phyloP scores from a whole-genome alignment of 805 yeast species.

The Sungouiozyma intestinalis region DNA sequence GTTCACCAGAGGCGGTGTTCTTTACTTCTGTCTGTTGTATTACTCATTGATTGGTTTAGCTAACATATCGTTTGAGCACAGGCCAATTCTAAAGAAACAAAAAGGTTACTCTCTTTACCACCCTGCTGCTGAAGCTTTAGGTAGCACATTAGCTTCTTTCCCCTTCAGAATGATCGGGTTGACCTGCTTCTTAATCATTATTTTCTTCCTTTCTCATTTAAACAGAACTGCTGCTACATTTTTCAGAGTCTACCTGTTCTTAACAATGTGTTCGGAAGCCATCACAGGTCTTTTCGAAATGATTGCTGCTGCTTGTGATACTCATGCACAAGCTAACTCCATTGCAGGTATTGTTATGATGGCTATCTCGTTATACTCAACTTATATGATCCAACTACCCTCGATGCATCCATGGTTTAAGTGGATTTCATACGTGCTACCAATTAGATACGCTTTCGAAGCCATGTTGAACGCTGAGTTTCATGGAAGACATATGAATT shows the following conservation, averaged over 20 bases:
- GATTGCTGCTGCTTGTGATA: slow-evolving; percentile 40
- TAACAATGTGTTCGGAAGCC: slow-evolving; percentile 17
- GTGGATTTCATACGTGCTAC: slow-evolving; percentile 48
- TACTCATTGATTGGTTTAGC: slow-evolving; percentile 41
- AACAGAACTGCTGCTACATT: slow-evolving; percentile 43
- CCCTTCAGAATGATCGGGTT: slow-evolving; percentile 48
- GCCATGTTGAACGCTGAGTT: slow-evolving; percentile 31
- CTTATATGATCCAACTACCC: slow-evolving; percentile 49
- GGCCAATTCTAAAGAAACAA: slow-evolving; percentile 61
- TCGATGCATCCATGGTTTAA: slow-evolving; percentile 58
- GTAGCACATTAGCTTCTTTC: slow-evolving; percentile 48
- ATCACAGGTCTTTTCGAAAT: slow-evolving; percentile 37
- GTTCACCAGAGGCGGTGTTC: slow-evolving; percentile 53
- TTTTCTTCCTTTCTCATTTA: slow-evolving; percentile 50
- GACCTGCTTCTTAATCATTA: slow-evolving; percentile 36
- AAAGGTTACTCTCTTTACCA: slow-evolving; percentile 61
- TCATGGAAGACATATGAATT: slow-evolving; percentile 21
- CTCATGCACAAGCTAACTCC: slow-evolving; percentile 46
- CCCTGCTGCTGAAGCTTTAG: slow-evolving; percentile 69
- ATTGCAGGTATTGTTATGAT: slow-evolving; percentile 44
- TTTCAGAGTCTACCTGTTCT: slow-evolving; percentile 40
- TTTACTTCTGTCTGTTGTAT: slow-evolving; percentile 51
- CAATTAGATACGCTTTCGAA: slow-evolving; percentile 48
- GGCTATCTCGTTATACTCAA: slow-evolving; percentile 44
- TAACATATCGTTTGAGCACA: slow-evolving; percentile 39